Conservation (phyloP, 805 yeast species). For the Saccharomyces mikatae region DNA sequence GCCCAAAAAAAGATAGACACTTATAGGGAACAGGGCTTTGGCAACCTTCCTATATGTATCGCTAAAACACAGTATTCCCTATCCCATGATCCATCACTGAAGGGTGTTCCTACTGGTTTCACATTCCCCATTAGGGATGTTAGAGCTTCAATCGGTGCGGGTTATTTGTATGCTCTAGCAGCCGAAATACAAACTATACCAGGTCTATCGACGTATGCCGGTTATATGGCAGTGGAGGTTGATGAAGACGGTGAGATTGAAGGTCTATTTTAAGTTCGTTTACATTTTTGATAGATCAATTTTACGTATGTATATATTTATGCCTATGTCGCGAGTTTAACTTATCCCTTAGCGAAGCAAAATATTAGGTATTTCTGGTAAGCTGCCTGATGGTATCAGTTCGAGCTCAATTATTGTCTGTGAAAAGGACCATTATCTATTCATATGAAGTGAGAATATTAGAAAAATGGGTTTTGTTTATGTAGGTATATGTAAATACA, state of each 20-base stretch:
- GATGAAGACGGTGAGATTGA: slow-evolving; percentile 85
- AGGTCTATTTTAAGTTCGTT: slow-evolving; percentile 61
- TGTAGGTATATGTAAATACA: neutral
- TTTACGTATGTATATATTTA: neutral
- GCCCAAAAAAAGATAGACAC: slow-evolving; percentile 76
- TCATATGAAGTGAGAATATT: neutral
- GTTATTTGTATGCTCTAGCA: slow-evolving; percentile 90
- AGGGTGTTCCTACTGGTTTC: slow-evolving; percentile 93
- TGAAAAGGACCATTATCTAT: neutral
- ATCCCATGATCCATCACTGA: slow-evolving; percentile 86
- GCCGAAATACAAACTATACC: slow-evolving; percentile 97
- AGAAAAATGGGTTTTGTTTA: neutral
- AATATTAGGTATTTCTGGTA: neutral
- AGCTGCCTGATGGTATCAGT: neutral
- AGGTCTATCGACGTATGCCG: slow-evolving; percentile 91
- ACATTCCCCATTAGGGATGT: slow-evolving; percentile 91
- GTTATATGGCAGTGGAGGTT: slow-evolving; percentile 95
- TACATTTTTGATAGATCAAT: neutral
- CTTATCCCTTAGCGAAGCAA: too few species aligned
- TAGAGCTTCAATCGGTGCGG: slow-evolving; percentile 93
- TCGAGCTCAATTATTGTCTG: neutral
- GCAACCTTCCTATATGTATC: slow-evolving; percentile 85
- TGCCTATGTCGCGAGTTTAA: neutral
- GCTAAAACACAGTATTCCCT: slow-evolving; percentile 96
- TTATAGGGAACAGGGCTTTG: slow-evolving; percentile 82